Base-by-base conservation (phyloP, 129 eudicot species). In the Helianthus tuberosus region DNA sequence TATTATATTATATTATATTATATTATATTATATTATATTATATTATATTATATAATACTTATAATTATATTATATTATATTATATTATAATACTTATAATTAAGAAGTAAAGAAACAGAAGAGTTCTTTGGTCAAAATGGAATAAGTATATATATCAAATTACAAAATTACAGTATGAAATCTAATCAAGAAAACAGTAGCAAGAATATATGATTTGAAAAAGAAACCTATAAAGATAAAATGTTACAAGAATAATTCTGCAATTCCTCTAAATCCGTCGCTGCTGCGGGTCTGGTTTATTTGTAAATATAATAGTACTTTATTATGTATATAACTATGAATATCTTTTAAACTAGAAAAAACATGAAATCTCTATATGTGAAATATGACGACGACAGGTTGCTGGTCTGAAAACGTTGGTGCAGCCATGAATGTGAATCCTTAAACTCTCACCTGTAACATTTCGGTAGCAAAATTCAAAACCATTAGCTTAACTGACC, bases 361-460 rank as follows among this genome's bases (percentile, higher is more conserved):
- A 29, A 71, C 41, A 72, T 55, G 44, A 52, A 64, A 51, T 63
- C 41, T 25, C 6, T 63, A 63, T 25, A 47, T 69, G 76, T 73
- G 68, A 54, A 64, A 32, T 58, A 71, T 29, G 78, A 79, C 44
- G 78, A 54, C 16, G 61, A 64, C 53, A 47, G 68, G 44, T 52
- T 49, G 27, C 73, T 53, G 60, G 52, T 72, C 14, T 79, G 78
- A 52, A 78, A 64, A 39, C 47, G 6, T 52, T 63, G 77, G 53
- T 77, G 55, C 39, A 36, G 6, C 68, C 52, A 58, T 76, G 75
- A 77, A 72, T 72, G 73, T 79, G 73, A 64, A 79, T 72, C 83
- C 68, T 64, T 48, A 64, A 64, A 64, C 20, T 54, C 61, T 54
- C 62, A 72, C 83, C 83, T 79, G 83, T 55, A 20, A 72, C 60